A percentile compares a stretch with the other conserved stretches of the same genome.
phyloP scores from a whole-genome alignment of 208 protist genomes.

The Leishmania arabica region DNA sequence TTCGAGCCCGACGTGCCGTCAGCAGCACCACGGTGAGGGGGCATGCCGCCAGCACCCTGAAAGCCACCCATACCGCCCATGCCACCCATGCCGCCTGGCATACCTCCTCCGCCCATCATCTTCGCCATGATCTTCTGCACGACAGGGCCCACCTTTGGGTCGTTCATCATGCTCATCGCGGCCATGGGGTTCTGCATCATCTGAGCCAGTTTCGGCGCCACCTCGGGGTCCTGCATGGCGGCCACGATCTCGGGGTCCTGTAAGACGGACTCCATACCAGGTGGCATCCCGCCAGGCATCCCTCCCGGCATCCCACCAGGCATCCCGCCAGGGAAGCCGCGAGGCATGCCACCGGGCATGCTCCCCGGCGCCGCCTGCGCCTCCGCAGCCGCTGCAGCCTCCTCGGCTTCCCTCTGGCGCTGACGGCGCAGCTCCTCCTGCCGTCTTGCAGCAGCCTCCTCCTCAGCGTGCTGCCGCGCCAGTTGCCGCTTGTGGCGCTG shows the following conservation, averaged over 20 bases:
- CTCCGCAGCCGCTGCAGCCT: constrained; percentile 31
- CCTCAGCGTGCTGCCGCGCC: constrained; percentile 40
- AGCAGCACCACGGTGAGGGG: constrained; percentile 13
- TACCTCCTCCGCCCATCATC: constrained; percentile 63
- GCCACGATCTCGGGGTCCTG: constrained; percentile 63
- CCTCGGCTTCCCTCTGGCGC: constrained; percentile 43
- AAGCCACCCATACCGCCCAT: constrained; percentile 15
- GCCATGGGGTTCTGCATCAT: constrained; percentile 73
- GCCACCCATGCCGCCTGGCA: constrained; percentile 36
- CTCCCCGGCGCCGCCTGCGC: constrained; percentile 29
- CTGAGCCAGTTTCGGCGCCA: constrained; percentile 54
- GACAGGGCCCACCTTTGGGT: constrained; percentile 76
- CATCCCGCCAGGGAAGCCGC: constrained; percentile 46
- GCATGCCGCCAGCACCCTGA: constrained; percentile 19
- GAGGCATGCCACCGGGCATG: constrained; percentile 51
- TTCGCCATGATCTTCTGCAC: constrained; percentile 80
- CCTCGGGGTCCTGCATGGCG: constrained; percentile 79
- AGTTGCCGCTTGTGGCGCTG: constrained; percentile 36
- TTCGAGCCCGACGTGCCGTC: constrained; percentile 15
- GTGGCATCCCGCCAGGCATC: constrained; percentile 42
- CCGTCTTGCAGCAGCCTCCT: constrained; percentile 39
- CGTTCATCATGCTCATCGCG: constrained; percentile 66
- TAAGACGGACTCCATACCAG: constrained; percentile 36
- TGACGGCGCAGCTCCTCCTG: constrained; percentile 45
- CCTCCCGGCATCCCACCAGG: constrained; percentile 47